Conservation (phyloP, 768 basidiomycete species). For the Clavaria fumosa region DNA sequence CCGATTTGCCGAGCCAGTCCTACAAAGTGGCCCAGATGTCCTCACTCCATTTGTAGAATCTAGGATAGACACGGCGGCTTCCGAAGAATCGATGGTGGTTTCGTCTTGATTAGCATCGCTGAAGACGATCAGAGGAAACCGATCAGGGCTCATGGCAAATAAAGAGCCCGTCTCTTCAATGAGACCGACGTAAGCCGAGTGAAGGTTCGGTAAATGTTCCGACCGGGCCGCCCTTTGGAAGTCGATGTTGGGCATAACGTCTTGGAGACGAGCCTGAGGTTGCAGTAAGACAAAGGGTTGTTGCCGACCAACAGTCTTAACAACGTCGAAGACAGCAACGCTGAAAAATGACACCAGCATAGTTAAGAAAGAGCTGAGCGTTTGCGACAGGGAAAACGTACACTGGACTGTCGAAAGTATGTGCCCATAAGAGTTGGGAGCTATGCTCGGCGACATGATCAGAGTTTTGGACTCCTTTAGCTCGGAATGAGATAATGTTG, state of each 20-base stretch:
- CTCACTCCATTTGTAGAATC: no score
- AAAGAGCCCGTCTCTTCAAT: conserved; percentile 58
- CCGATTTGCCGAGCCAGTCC: conserved; percentile 23
- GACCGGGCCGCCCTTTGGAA: conserved; percentile 16
- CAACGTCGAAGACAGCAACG: conserved; percentile 73
- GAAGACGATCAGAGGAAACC: conserved; percentile 73
- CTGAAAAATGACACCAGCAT: conserved; percentile 20
- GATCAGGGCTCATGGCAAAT: conserved; percentile 72
- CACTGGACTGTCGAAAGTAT: conserved; percentile 51
- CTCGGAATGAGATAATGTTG: conserved; percentile 60
- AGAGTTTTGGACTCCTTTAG: conserved; percentile 10
- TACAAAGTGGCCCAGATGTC: conserved; percentile 22
- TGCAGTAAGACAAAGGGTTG: conserved; percentile 74
- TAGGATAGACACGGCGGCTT: no score
- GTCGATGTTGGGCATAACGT: conserved; percentile 50
- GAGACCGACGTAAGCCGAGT: conserved; percentile 70
- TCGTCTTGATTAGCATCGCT: conserved; percentile 23
- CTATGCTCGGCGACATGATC: conserved; percentile 15
- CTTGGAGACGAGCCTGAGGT: conserved; percentile 60
- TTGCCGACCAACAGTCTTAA: conserved; percentile 22
- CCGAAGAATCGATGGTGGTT: no score
- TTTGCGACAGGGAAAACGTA: conserved; percentile 21
- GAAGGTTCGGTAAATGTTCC: conserved; percentile 27
- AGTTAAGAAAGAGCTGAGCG: conserved; percentile 2
- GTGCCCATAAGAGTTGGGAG: conserved; percentile 36